Percentiles rank a stretch among this genome's conserved stretches.
Conservation (phyloP, 2,329 filamentous ascomycete genomes). For the Nigrospora osmanthi region DNA sequence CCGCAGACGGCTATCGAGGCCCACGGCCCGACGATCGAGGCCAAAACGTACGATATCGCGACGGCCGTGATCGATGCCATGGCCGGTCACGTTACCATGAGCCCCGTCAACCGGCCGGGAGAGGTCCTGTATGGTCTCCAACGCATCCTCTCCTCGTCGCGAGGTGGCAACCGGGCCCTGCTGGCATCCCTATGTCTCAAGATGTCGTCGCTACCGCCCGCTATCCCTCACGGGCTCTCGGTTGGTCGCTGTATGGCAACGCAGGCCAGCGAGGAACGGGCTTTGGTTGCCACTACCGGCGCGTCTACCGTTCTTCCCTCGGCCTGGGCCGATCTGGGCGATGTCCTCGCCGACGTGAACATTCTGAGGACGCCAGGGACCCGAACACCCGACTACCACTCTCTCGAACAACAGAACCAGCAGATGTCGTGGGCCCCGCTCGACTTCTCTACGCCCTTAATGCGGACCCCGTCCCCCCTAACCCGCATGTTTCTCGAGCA, state of each 20-base stretch:
- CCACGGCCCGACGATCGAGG: constrained; percentile 39
- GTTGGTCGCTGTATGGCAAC: constrained; percentile 2
- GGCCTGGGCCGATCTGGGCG: constrained; percentile 7
- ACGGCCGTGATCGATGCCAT: constrained; percentile 33
- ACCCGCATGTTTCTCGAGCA: constrained; percentile 4
- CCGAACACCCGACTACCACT: constrained; percentile 3
- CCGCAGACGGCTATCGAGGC: constrained; percentile 39
- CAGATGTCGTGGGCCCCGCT: constrained; percentile 6
- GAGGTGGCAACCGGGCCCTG: constrained; percentile 32
- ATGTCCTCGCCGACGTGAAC: constrained; percentile 1
- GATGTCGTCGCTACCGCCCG: constrained; percentile 4
- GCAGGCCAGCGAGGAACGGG: background rate
- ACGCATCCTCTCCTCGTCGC: constrained; percentile 29
- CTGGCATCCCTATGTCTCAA: constrained; percentile 15
- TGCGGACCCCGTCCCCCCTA: constrained; percentile 6
- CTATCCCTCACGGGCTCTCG: background rate
- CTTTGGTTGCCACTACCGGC: background rate
- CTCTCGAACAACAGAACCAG: constrained; percentile 5
- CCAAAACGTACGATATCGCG: constrained; percentile 39
- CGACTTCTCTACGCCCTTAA: constrained; percentile 5
- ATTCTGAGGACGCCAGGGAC: constrained; percentile 2
- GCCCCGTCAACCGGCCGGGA: constrained; percentile 16
- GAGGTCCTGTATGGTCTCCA: constrained; percentile 29
- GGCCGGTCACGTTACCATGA: constrained; percentile 13
- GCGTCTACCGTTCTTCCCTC: constrained; percentile 1